A percentile compares a stretch with the other conserved stretches of the same genome.
Conservation (phyloP, 2,329 filamentous ascomycete species). For the Ascocoryne sarcoides region DNA sequence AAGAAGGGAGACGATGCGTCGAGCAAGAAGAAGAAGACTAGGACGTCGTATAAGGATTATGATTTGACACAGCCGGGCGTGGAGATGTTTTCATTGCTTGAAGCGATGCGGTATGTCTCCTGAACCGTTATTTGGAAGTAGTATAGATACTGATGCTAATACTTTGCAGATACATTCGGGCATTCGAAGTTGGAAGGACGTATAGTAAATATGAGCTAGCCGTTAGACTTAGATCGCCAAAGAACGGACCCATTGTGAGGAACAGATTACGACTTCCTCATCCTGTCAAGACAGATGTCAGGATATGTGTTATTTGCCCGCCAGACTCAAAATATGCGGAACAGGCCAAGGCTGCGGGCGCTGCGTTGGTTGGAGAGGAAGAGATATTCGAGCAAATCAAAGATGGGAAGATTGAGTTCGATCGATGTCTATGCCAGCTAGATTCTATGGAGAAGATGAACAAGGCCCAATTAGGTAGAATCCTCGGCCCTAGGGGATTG, state of each 20-base stretch:
- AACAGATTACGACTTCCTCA: constrained; percentile 84
- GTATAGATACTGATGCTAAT: constrained; percentile 7
- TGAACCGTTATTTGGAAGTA: constrained; percentile 2
- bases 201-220: constrained; percentile 81
- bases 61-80: constrained; percentile 28
- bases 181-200: constrained; percentile 77
- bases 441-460: constrained; percentile 70
- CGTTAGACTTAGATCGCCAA: constrained; percentile 72
- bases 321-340: constrained; percentile 65
- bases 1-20: constrained; percentile 24
- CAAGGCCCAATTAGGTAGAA: constrained; percentile 69
- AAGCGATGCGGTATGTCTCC: constrained; percentile 73
- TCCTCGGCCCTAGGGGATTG: constrained; percentile 80
- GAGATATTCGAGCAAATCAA: constrained; percentile 72
- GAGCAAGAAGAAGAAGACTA: constrained; percentile 27
- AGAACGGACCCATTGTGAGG: constrained; percentile 79
- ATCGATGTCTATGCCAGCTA: constrained; percentile 77
- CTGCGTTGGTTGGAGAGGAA: constrained; percentile 76
- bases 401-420: constrained; percentile 71
- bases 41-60: constrained; percentile 28
- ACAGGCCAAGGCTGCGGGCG: constrained; percentile 70
- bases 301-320: constrained; percentile 86
- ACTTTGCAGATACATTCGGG: constrained; percentile 68
- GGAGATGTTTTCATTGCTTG: constrained; percentile 72
- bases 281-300: constrained; percentile 78